Evolutionary conservation across 192 early-diverging fungal species (phyloP), one percentile per base, ranked within the genome.

Genomic region (Oehlia diaphana): DNA sequence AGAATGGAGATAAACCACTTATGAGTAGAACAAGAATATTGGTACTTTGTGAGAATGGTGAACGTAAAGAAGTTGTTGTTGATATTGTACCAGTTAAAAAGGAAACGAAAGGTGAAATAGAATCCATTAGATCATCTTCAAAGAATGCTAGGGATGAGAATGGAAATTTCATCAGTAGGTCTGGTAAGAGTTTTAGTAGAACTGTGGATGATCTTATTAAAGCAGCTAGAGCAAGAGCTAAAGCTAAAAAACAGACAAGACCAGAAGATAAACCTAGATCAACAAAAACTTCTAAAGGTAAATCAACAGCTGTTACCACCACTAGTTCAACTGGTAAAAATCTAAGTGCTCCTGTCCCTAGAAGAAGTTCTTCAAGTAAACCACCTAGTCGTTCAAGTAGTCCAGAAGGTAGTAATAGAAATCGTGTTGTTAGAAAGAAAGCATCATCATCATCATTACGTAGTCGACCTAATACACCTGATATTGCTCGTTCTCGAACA

Each of bases 31-130:
- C 77, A 7, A 58, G 67, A 28, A 63, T 79, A 26, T n/a, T 79
- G 12, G 69, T 79, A 62, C 53, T 69, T 16, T 79, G 77, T 62
- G 77, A 79, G 58, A 79, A 79, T 62, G 68, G 68, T 2, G 77
- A 79, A 39, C 23, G 69, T 44, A 79, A 63, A 71, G 77, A 79
- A 71, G 69, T 79, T 35, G 9, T 69, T 33, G 68, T 79, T 16
- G 77, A 79, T 62, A 79, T 79, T 62, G 49, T 71, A 28, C 77
- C 70, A 47, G n/a, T 71, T 10, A 79, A 79, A 14, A 79, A 79
- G 49, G 69, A 79, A 37, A 5, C 50, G 0, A 79, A 71, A 61
- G 65, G 65, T 31, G 77, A 79, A 39, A 10, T 71, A 14, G 77
- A 79, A 79, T 4, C 31, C 12, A 4, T 61, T 28, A n/a, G 58